Evolutionary conservation across 2,329 filamentous ascomycete species (phyloP).

Genomic region (Alternaria brassicicola): DNA sequence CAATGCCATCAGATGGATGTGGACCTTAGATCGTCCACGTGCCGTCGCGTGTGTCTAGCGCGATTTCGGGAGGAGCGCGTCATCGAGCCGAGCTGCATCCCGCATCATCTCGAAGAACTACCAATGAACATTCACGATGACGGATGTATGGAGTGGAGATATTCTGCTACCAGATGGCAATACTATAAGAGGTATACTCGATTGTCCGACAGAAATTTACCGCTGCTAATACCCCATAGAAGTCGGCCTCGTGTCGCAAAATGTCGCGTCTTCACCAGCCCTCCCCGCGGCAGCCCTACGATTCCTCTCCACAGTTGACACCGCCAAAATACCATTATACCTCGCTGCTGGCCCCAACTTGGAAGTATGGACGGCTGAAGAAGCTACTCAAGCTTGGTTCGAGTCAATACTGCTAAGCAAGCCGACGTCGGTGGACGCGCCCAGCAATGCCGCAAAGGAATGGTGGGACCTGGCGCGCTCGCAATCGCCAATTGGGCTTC

Average conservation of each 20-base stretch:
- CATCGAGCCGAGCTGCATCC: conserved; percentile 4
- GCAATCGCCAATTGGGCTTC: conserved; percentile 51
- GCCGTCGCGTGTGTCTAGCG: conserved; percentile 22
- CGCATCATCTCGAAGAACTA: not conserved
- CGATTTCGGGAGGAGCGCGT: conserved; percentile 17
- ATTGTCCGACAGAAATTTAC: no score
- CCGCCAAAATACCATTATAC: conserved; percentile 49
- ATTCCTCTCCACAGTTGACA: conserved; percentile 51
- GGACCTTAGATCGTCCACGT: not conserved
- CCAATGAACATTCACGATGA: conserved; percentile 25
- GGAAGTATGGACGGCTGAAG: conserved; percentile 46
- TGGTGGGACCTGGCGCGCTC: conserved; percentile 49
- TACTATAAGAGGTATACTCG: conserved; percentile 29
- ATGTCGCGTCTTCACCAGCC: conserved; percentile 21
- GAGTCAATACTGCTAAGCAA: conserved; percentile 42
- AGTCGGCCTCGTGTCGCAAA: conserved; percentile 35
- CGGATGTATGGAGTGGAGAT: conserved; percentile 44
- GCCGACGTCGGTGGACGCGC: conserved; percentile 4
- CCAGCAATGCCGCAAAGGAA: conserved; percentile 9
- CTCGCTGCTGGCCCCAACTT: conserved; percentile 47
- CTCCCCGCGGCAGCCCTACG: conserved; percentile 29
- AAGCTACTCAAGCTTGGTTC: conserved; percentile 51
- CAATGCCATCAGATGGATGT: no score
- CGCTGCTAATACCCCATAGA: conserved; percentile 24
- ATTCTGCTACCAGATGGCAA: conserved; percentile 39